Conservation (phyloP, 2,329 filamentous ascomycete species). For the Talaromyces sp. region DNA sequence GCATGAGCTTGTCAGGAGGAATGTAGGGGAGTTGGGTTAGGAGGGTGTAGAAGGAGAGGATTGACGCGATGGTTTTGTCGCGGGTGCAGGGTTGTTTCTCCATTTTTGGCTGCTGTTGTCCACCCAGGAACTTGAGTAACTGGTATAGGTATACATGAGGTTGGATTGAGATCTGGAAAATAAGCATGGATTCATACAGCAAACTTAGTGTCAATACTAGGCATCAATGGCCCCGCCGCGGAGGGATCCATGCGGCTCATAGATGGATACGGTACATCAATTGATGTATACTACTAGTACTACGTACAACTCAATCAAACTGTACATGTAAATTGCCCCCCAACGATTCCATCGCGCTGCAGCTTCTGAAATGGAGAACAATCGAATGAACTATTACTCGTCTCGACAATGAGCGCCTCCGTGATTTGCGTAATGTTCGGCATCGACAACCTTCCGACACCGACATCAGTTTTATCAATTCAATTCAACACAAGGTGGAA, state of each 20-base stretch:
- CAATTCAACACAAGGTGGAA: no score
- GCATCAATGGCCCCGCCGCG: not conserved
- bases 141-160: not conserved
- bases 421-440: not conserved
- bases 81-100: conserved; percentile 6
- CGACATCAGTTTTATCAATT: not conserved
- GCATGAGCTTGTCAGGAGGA: conserved; percentile 12
- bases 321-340: not conserved
- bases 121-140: not conserved
- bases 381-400: not conserved
- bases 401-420: not conserved
- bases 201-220: no score
- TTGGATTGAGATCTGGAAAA: no score
- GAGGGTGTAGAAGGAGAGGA: conserved; percentile 8
- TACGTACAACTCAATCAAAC: not conserved
- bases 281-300: no score
- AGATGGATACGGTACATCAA: no score
- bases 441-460: not conserved
- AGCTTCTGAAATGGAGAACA: conserved; percentile 53
- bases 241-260: not conserved
- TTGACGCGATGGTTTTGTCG: conserved; percentile 9
- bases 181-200: no score
- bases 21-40: conserved; percentile 17
- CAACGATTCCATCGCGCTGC: conserved; percentile 64
- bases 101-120: not conserved